phyloP scores from a whole-genome alignment of 148 eudicot species.

The Cornus suecica region DNA sequence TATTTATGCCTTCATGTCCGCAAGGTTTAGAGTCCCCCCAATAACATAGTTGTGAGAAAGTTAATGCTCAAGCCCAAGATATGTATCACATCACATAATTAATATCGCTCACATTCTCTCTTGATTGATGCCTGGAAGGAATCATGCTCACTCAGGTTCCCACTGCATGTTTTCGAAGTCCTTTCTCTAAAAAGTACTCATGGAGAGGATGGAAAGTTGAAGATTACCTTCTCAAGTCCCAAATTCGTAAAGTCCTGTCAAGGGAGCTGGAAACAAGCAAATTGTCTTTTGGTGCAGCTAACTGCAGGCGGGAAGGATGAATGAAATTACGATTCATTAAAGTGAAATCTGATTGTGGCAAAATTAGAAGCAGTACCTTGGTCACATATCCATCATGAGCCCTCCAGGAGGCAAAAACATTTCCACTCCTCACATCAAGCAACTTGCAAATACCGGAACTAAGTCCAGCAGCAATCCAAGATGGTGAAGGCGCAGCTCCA shows the following conservation, averaged over 20 bases:
- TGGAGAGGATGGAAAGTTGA: neutral
- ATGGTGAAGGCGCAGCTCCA: conserved; percentile 43
- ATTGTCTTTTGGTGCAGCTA: conserved; percentile 87
- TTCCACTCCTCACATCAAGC: conserved; percentile 87
- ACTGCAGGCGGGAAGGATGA: conserved; percentile 46
- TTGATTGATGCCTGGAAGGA: neutral
- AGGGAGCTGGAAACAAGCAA: conserved; percentile 88
- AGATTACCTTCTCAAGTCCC: conserved; percentile 94
- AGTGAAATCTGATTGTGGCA: conserved; percentile 5
- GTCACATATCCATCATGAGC: conserved; percentile 97
- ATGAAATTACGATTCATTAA: conserved; percentile 1
- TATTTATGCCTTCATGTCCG: no score
- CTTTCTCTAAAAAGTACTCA: neutral
- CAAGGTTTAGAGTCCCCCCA: no score
- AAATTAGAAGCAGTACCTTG: conserved; percentile 60
- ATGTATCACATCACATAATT: no score
- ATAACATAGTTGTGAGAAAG: no score
- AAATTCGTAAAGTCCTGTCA: conserved; percentile 79
- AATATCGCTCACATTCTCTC: neutral
- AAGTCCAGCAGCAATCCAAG: conserved; percentile 89
- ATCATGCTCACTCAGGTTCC: neutral
- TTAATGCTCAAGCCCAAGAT: neutral
- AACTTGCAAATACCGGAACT: conserved; percentile 88
- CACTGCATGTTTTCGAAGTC: neutral
- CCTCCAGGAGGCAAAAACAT: conserved; percentile 81